These are phyloP conservation scores for Hortaea sp. DNA, from an alignment of 2,329 filamentous ascomycete genomes.

Conservation along the genomic window DNA sequence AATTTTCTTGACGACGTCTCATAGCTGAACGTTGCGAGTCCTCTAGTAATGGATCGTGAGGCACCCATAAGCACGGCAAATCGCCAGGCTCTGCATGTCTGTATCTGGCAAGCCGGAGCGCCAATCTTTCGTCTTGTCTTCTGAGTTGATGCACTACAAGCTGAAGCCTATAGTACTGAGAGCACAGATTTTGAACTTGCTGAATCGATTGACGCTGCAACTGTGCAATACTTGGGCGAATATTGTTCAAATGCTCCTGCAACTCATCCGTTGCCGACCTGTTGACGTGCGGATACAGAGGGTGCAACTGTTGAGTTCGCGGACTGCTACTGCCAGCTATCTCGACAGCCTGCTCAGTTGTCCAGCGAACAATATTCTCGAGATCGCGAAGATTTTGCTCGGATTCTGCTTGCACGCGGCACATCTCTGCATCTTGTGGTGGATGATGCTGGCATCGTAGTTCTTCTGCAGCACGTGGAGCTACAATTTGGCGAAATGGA, in stretches of 20 bases:
- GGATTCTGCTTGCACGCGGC: background rate
- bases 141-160: background rate
- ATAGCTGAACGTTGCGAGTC: no score
- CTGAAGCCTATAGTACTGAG: background rate
- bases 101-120: background rate
- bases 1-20: no score
- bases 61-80: background rate
- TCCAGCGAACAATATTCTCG: background rate
- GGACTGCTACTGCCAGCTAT: background rate
- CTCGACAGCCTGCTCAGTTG: background rate
- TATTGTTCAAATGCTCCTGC: background rate
- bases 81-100: background rate
- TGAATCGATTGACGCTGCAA: background rate
- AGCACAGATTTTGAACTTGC: background rate
- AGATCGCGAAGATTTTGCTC: background rate
- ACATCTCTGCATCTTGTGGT: background rate
- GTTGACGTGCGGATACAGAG: background rate
- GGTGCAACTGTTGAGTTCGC: background rate
- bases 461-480: no score
- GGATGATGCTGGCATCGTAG: no score
- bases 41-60: background rate
- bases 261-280: background rate
- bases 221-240: background rate
- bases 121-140: background rate
- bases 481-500: no score